These are phyloP conservation scores for Penicillium sp. DNA, from an alignment of 2,329 filamentous ascomycete species.

Conservation along the genomic window DNA sequence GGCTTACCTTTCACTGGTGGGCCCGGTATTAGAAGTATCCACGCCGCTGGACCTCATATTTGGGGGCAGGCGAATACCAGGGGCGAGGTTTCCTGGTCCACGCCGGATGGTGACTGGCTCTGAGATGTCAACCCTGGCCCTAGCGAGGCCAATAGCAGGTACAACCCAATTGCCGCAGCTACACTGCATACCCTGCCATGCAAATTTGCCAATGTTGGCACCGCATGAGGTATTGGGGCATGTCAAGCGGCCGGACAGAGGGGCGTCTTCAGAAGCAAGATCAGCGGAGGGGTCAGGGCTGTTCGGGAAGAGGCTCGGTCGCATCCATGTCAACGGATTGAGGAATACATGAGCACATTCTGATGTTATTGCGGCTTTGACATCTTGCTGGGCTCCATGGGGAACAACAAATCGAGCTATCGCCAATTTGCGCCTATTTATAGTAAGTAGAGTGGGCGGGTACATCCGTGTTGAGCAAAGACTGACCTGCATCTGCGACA, in stretches of 20 bases:
- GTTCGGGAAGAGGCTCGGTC: conserved; percentile 66
- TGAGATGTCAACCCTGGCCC: conserved; percentile 80
- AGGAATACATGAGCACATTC: conserved; percentile 86
- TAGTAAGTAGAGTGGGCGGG: conserved; percentile 19
- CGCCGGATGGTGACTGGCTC: conserved; percentile 30
- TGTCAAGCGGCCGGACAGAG: conserved; percentile 79
- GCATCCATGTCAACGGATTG: conserved; percentile 96
- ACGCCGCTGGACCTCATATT: conserved; percentile 35
- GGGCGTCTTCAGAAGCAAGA: conserved; percentile 65
- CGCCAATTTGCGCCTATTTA: conserved; percentile 61
- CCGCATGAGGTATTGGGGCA: conserved; percentile 81
- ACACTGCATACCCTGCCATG: conserved; percentile 94
- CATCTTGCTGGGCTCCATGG: conserved; percentile 54
- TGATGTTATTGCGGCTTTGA: conserved; percentile 27
- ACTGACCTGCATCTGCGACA: conserved; percentile 88
- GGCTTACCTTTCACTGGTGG: conserved; percentile 18
- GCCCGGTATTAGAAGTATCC: conserved; percentile 14
- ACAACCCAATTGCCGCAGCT: conserved; percentile 90
- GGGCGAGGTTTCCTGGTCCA: conserved; percentile 29
- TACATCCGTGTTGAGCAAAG: conserved; percentile 27
- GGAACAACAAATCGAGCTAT: conserved; percentile 70
- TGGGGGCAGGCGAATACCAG: conserved; percentile 47
- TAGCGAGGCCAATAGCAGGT: conserved; percentile 85
- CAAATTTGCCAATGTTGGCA: conserved; percentile 86
- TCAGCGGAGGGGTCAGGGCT: conserved; percentile 25